phyloP scores from a whole-genome alignment of 345 rosid species.

The Barbarea vulgaris region DNA sequence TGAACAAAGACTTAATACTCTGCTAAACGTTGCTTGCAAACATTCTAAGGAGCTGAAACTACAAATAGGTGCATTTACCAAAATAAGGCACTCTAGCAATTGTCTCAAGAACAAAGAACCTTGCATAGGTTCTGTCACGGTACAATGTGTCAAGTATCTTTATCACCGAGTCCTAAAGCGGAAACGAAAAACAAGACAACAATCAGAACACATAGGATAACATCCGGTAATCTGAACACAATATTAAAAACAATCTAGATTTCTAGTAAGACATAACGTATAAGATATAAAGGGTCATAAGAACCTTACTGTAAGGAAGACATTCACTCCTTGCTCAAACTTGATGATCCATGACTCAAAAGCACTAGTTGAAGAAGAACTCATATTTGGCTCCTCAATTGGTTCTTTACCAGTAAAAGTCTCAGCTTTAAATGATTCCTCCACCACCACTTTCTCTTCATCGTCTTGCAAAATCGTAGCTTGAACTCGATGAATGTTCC shows the following conservation, averaged over 20 bases:
- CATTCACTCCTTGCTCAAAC: conserved; percentile 74
- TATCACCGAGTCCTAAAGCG: conserved; percentile 76
- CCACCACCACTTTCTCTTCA: conserved; percentile 71
- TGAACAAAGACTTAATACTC: not conserved
- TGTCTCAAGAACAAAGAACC: conserved; percentile 94
- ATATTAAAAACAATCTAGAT: not conserved
- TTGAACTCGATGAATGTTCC: conserved; percentile 51
- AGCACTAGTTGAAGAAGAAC: conserved; percentile 47
- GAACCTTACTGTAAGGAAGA: conserved; percentile 73
- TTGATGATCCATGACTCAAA: conserved; percentile 62
- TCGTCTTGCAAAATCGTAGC: conserved; percentile 67
- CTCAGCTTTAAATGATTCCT: conserved; percentile 64
- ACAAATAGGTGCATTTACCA: conserved; percentile 48
- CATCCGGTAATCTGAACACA: not conserved
- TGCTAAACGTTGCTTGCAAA: not conserved
- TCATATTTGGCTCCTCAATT: conserved; percentile 29
- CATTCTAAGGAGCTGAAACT: not conserved
- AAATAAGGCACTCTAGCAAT: conserved; percentile 99
- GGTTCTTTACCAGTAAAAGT: conserved; percentile 40
- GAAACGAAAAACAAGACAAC: conserved; percentile 18
- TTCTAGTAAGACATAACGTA: not conserved
- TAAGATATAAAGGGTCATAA: not conserved
- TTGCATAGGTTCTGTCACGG: conserved; percentile 76
- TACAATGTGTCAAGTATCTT: conserved; percentile 85
- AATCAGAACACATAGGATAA: not conserved